Base-by-base conservation (phyloP, 768 basidiomycete genomes). In the Phallus indusiatus region DNA sequence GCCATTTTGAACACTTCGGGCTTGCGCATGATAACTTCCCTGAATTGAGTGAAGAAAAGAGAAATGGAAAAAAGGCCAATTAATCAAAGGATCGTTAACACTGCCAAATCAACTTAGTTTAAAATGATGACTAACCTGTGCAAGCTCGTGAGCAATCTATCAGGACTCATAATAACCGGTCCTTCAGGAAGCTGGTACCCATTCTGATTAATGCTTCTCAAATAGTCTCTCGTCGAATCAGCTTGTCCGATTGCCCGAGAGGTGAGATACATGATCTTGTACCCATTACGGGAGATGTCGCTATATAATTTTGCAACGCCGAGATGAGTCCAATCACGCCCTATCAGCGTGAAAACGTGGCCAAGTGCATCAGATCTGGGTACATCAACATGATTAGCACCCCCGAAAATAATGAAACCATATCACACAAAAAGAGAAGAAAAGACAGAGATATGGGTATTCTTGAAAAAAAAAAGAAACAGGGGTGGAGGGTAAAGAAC, bases 1-100 rank as follows among this genome's bases (percentile, higher is more conserved):
- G 95, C 94, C 96, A 99, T 99, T 75, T 99, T 99, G 81, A 99
- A 99, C n/a, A 98, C 81, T 68, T 99, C 96, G 0, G 96, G 96
- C 71, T 98, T 97, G 37, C 94, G 86, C 88, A 98, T 90, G 67
- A 99, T 95, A 16, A 99, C 95, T 73, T 99, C 96, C 4, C 94
- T 96, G n/a, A n/a, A n/a, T n/a, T n/a, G n/a, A n/a, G 65, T 9
- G 56, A 36, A 28, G 53, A 52, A 17, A 33, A 16, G 14, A 48
- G 21, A n/a, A n/a, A n/a, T n/a, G n/a, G n/a, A n/a, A n/a, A n/a
- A n/a, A n/a, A n/a, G n/a, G n/a, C n/a, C n/a, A n/a, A n/a, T n/a
- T n/a, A n/a, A n/a, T n/a, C n/a, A n/a, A n/a, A n/a, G n/a, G n/a
- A n/a, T n/a, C n/a, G n/a, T n/a, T n/a, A n/a, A n/a, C n/a, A n/a